Percentiles rank a stretch among this genome's conserved stretches.
phyloP scores from a whole-genome alignment of 768 basidiomycete genomes.

The Boletus rufocinnamomeus region DNA sequence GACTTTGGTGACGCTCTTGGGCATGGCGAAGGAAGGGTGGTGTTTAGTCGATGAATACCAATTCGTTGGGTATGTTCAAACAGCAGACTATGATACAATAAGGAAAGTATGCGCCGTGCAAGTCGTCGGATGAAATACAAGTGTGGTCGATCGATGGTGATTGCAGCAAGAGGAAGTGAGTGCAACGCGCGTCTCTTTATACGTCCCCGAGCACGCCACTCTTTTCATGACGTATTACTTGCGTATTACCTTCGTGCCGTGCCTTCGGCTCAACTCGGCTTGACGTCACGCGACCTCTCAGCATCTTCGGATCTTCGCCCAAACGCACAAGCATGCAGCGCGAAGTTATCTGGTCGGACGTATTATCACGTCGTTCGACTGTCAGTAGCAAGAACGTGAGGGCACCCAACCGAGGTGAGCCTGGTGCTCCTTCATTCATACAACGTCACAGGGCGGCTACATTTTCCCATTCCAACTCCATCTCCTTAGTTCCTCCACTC shows the following conservation, averaged over 20 bases:
- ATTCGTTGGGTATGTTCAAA: constrained; percentile 14
- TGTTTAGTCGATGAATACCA: constrained; percentile 4
- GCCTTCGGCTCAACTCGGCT: constrained; percentile 17
- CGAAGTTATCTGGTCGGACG: neutral
- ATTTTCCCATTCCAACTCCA: constrained; percentile 29
- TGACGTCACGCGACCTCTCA: constrained; percentile 35
- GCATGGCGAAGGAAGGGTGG: constrained; percentile 33
- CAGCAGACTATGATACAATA: constrained; percentile 16
- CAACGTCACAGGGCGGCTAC: constrained; percentile 21
- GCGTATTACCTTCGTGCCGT: too few species aligned
- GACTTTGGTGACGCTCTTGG: constrained; percentile 61
- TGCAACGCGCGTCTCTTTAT: constrained; percentile 28
- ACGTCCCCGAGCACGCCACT: constrained; percentile 19
- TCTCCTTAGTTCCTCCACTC: constrained; percentile 14
- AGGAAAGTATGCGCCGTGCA: constrained; percentile 5
- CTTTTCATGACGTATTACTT: constrained; percentile 23
- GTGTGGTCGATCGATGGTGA: constrained; percentile 10
- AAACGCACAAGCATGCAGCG: neutral
- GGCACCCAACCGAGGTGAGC: neutral
- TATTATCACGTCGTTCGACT: neutral
- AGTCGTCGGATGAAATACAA: neutral
- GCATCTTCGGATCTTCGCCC: constrained; percentile 2
- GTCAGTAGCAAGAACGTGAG: neutral
- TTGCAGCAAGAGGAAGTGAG: neutral
- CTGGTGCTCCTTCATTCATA: neutral